Evolutionary conservation across 768 basidiomycete species (phyloP), one percentile per base, ranked within the genome.

Genomic region (Mrakia frigida): DNA sequence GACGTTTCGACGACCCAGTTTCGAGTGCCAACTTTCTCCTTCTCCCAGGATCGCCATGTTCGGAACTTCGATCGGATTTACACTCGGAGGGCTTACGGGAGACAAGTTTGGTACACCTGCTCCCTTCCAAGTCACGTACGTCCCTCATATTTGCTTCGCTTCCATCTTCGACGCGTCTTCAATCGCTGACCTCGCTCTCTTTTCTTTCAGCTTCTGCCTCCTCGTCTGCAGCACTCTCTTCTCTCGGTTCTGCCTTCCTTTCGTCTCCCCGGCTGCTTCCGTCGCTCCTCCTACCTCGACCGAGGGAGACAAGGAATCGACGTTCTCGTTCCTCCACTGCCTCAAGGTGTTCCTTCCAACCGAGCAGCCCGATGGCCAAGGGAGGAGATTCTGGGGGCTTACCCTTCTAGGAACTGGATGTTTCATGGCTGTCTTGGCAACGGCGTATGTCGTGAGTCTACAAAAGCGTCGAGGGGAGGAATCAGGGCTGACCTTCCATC

Each of bases 361-460:
- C 79, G 9, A 61, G 4, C 63, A 63, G 52, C 23, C 77, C 33
- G 75, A 50, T 7, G 74, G 56, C 0, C 63, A 25, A 18, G 52
- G 23, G 1, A 53, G 61, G 11, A 28, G 68, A 11, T 81, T 73
- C 67, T 79, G 69, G 52, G 81, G 80, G 0, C 21, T 80, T 7
- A 61, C 77, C 7, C 39, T 83, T 7, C 78, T 84, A 6, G 82
- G 79, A 6, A 1, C 79, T 0, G 82, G 83, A 7, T 74, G 76
- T 3, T 83, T 82, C 78, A 67, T 80, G 70, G 78, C 79, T 28
- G 81, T 82, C 3, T 77, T 84, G 1, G 83, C 83, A 0, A 81
- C 81, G 1, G 80, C 79, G 10, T 83, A 81, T 53, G 81, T 83
- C 1, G 78, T 78, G 65, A 65, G 78, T 78, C 9, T 4, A 18